Base-by-base conservation (phyloP, 805 yeast genomes). In the Spencermartinsiella europaea region DNA sequence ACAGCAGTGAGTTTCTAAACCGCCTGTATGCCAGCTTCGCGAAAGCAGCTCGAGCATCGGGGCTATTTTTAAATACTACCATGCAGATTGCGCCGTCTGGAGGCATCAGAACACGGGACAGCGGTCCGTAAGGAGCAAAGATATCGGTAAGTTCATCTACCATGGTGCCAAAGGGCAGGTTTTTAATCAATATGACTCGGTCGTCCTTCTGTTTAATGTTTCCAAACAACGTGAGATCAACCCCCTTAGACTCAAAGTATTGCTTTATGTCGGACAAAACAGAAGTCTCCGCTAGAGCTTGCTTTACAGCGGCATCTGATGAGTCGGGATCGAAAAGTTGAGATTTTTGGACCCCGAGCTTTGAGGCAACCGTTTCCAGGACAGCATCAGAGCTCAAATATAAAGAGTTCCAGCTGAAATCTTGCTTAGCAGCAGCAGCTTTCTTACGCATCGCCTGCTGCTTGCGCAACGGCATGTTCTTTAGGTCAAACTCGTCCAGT, bases 81-180 rank as follows among this genome's bases (percentile, higher is more conserved):
- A 93, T 85, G 10, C 98, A 97, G 57, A 93, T 88, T 0, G 96
- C 89, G 7, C 97, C 98, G 4, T 95, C 85, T 4, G 96, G 96
- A 14, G 99, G 99, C 88, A 93, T 85, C 51, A 93, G 67, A 15
- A 89, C 72, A 56, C 96, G 75, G 52, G 79, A 80, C 21, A 93
- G 59, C 52, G 83, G 83, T 45, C 99, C 99, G 65, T 77, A 80
- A 34, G 81, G 82, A 2, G 83, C 66, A 59, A 93, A 93, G 58
- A 91, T 62, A 51, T 87, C 96, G 19, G 88, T 81, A 25, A 93
- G 64, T 56, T 93, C 98, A 48, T 80, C 85, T 15, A 74, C 69
- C 0, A 86, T 79, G 0, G 97, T 90, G 20, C 93, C 95, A 64
- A 69, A 85, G 12, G 96, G 95, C 60, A 93, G 85, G 65, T 93